phyloP scores from a whole-genome alignment of 2,329 filamentous ascomycete species.

The Paecilomyces fulvus region DNA sequence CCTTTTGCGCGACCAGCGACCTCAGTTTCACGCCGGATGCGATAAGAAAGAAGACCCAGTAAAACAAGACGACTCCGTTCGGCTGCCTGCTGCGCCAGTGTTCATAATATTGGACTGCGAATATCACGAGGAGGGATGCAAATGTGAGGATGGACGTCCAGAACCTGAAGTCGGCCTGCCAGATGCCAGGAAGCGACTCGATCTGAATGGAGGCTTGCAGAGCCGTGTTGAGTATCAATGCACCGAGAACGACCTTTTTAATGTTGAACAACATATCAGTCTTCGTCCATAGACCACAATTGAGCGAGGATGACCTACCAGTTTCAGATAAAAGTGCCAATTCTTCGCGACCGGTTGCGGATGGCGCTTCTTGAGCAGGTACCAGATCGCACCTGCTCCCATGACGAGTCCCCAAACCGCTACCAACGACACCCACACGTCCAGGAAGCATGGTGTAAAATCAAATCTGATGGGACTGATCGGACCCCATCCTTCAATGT shows the following conservation, averaged over 20 bases:
- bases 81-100: constrained; percentile 74
- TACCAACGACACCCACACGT: constrained; percentile 74
- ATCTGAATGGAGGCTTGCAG: constrained; percentile 72
- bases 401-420: constrained; percentile 70
- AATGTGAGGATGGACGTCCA: constrained; percentile 69
- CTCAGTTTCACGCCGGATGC: constrained; percentile 74
- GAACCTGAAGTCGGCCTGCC: constrained; percentile 75
- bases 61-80: constrained; percentile 82
- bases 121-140: constrained; percentile 64
- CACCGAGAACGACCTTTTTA: constrained; percentile 52
- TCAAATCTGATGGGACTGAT: constrained; percentile 81
- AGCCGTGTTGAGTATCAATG: constrained; percentile 59
- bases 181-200: constrained; percentile 57
- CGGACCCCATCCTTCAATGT: constrained; percentile 91
- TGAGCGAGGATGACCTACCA: constrained; percentile 51
- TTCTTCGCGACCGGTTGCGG: constrained; percentile 65
- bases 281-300: neutral
- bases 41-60: constrained; percentile 81
- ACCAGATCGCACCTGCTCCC: constrained; percentile 70
- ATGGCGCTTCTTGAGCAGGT: constrained; percentile 62
- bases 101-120: constrained; percentile 75
- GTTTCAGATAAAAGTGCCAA: constrained; percentile 87
- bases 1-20: constrained; percentile 70
- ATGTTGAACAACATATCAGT: neutral
- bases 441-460: constrained; percentile 95